Conservation (phyloP, 306 rosid genomes). For the Acacia melanoxylon region DNA sequence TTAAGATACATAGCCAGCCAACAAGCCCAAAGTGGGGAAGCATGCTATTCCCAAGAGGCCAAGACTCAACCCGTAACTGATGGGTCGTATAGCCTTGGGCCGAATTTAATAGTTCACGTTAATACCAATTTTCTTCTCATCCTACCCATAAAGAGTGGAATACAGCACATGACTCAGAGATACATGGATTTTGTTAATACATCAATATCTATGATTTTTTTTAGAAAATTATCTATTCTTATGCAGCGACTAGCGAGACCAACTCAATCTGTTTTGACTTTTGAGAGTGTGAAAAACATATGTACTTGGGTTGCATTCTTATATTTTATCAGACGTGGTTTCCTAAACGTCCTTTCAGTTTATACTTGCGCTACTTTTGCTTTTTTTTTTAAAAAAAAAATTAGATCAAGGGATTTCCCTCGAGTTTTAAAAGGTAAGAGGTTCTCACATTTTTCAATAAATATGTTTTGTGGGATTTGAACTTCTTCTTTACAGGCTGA, state of each 20-base stretch:
- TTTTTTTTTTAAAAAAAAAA: neutral
- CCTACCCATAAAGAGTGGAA: neutral
- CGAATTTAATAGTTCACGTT: neutral
- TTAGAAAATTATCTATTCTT: neutral
- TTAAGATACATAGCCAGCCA: neutral
- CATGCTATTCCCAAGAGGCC: neutral
- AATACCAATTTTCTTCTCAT: neutral
- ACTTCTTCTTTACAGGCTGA: no score
- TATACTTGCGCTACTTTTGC: neutral
- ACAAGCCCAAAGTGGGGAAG: neutral
- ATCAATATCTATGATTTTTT: neutral
- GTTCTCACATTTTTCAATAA: no score
- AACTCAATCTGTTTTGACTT: neutral
- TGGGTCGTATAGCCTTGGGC: neutral
- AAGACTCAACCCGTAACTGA: neutral
- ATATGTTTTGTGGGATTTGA: accelerated
- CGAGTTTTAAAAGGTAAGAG: accelerated
- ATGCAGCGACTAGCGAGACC: neutral
- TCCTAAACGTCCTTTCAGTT: neutral
- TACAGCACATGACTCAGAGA: neutral
- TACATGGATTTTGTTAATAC: neutral
- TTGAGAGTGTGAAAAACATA: neutral
- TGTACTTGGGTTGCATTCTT: neutral
- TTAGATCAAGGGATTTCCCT: no score
- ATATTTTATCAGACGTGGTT: neutral